Percentiles rank a stretch among this genome's conserved stretches.
Conservation (phyloP, 2,329 filamentous ascomycete species). For the Rhynchosporium graminicola region DNA sequence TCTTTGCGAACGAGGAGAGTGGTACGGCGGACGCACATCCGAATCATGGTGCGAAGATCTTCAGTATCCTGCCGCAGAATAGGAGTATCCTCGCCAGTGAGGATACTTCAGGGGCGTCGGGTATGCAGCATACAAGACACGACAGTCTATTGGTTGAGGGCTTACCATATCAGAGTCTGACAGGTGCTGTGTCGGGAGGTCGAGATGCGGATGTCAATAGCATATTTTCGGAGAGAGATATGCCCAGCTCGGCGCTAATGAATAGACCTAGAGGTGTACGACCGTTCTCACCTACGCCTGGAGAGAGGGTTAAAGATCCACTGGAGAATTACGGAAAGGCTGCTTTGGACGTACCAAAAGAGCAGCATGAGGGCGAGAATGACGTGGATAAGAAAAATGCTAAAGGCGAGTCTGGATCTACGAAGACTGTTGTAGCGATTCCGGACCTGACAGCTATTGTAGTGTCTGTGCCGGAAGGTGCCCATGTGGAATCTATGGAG, state of each 20-base stretch:
- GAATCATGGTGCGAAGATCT: constrained; percentile 53
- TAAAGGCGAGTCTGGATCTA: constrained; percentile 21
- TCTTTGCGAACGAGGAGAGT: constrained; percentile 52
- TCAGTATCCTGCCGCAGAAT: constrained; percentile 64
- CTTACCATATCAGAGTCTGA: constrained; percentile 59
- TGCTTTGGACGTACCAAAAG: constrained; percentile 3
- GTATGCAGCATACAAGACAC: constrained; percentile 45
- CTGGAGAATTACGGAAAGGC: constrained; percentile 22
- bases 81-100: constrained; percentile 58
- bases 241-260: constrained; percentile 39
- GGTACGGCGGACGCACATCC: constrained; percentile 39
- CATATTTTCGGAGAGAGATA: constrained; percentile 51
- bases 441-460: constrained; percentile 9
- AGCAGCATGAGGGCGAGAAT: constrained; percentile 11
- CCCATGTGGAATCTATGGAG: constrained; percentile 11
- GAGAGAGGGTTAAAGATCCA: constrained; percentile 30
- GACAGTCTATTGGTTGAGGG: constrained; percentile 57
- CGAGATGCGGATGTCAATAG: constrained; percentile 47
- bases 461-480: neutral
- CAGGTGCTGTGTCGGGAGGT: constrained; percentile 46
- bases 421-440: constrained; percentile 21
- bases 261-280: constrained; percentile 55
- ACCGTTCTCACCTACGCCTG: constrained; percentile 57
- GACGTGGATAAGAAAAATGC: constrained; percentile 17
- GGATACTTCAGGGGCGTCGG: constrained; percentile 29